phyloP scores from a whole-genome alignment of 148 eudicot species.

The Rheum nobile region DNA sequence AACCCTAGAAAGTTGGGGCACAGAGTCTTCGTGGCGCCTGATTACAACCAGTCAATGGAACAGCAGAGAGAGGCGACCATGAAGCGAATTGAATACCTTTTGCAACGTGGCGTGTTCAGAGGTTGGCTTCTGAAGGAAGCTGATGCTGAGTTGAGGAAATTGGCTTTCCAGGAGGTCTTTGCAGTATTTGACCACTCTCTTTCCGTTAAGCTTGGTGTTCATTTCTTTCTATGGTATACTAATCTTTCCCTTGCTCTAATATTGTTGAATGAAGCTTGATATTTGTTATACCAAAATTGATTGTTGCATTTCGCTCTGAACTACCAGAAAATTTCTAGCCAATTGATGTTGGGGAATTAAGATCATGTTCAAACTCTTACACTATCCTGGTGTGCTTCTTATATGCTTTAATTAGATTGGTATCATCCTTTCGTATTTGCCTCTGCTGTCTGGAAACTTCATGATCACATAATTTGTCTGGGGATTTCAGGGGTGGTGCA shows the following conservation, averaged over 20 bases:
- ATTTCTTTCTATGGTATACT: constrained; percentile 60
- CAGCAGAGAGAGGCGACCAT: constrained; percentile 55
- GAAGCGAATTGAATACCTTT: constrained; percentile 29
- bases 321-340: neutral
- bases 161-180: constrained; percentile 46
- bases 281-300: neutral
- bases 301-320: neutral
- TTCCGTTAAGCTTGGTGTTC: constrained; percentile 58
- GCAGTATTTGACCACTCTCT: constrained; percentile 65
- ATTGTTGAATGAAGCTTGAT: neutral
- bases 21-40: constrained; percentile 28
- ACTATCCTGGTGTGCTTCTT: neutral
- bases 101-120: constrained; percentile 30
- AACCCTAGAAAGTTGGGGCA: constrained; percentile 28
- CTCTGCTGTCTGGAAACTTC: too few species aligned
- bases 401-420: neutral
- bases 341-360: neutral
- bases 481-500: constrained; percentile 78
- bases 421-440: too few species aligned
- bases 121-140: constrained; percentile 40
- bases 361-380: neutral
- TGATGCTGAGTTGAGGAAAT: constrained; percentile 45
- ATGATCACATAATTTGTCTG: neutral
- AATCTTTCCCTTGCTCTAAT: neutral
- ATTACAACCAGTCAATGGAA: constrained; percentile 33